These are phyloP conservation scores for Epichloe uncinata DNA, from an alignment of 2,329 filamentous ascomycete species.

Conservation along the genomic window DNA sequence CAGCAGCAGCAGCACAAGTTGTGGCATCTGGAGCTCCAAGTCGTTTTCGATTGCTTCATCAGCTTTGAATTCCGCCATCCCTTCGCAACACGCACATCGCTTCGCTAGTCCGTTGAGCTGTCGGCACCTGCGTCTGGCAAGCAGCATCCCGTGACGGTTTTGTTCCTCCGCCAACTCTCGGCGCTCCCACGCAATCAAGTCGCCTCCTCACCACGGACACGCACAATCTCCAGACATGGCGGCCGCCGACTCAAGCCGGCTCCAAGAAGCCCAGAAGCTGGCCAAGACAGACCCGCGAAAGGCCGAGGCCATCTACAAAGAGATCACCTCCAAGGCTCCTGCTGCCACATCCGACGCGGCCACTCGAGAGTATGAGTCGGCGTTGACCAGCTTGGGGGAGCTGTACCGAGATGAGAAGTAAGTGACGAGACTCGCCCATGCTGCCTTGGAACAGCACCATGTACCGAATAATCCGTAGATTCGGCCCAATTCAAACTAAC, in stretches of 20 bases:
- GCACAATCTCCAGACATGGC: constrained; percentile 30
- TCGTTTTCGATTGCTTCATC: not conserved
- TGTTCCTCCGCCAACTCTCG: too few species aligned
- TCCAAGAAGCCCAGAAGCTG: constrained; percentile 81
- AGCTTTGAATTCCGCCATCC: not conserved
- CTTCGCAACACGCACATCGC: not conserved
- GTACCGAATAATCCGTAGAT: not conserved
- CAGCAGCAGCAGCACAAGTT: too few species aligned
- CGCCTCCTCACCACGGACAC: not conserved
- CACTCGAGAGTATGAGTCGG: constrained; percentile 81
- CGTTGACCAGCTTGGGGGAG: constrained; percentile 79
- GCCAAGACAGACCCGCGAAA: constrained; percentile 68
- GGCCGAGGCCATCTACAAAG: constrained; percentile 79
- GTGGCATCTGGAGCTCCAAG: too few species aligned
- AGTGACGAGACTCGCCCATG: constrained; percentile 19
- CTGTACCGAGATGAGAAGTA: constrained; percentile 82
- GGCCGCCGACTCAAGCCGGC: constrained; percentile 47
- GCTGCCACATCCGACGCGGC: constrained; percentile 73
- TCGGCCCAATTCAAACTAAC: not conserved
- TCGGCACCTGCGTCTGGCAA: not conserved
- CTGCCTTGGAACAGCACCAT: too few species aligned
- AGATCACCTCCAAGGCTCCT: constrained; percentile 75
- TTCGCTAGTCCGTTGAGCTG: not conserved
- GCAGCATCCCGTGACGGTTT: too few species aligned
- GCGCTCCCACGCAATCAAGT: too few species aligned